These are phyloP conservation scores for Ophiosphaerella narmari DNA, from an alignment of 2,329 filamentous ascomycete species.

Conservation along the genomic window DNA sequence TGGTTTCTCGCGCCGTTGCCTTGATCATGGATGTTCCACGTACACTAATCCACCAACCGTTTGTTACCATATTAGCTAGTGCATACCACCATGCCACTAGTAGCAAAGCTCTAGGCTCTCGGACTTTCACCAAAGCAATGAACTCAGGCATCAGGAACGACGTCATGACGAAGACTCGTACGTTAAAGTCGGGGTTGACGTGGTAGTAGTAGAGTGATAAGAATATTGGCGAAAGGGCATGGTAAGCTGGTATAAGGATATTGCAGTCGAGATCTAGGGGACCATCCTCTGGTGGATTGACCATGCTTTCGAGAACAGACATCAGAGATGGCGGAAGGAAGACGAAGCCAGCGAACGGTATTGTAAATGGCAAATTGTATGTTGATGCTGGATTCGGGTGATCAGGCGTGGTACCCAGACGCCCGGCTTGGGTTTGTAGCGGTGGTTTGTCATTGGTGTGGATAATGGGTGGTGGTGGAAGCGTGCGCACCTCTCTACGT, in stretches of 20 bases:
- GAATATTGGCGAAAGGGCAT: slow-evolving; percentile 39
- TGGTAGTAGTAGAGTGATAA: slow-evolving; percentile 39
- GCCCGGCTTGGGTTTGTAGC: slow-evolving; percentile 15
- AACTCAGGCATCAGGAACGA: slow-evolving; percentile 39
- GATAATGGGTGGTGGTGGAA: slow-evolving; percentile 34
- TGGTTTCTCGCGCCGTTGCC: slow-evolving; percentile 25
- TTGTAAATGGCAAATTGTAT: slow-evolving; percentile 14
- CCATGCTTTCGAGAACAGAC: slow-evolving; percentile 22
- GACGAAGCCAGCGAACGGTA: slow-evolving; percentile 13
- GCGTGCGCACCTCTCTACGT: slow-evolving; percentile 28
- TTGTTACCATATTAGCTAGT: slow-evolving; percentile 27
- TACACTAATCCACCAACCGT: slow-evolving; percentile 29
- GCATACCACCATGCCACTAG: slow-evolving; percentile 38
- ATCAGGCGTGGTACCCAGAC: slow-evolving; percentile 22
- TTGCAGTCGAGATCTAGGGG: slow-evolving; percentile 26
- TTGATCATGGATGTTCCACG: slow-evolving; percentile 21
- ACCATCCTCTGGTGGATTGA: slow-evolving; percentile 13
- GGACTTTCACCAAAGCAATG: slow-evolving; percentile 22
- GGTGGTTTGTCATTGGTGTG: slow-evolving; percentile 9
- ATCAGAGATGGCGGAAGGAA: slow-evolving; percentile 38
- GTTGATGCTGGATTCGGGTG: slow-evolving; percentile 34
- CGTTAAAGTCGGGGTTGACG: slow-evolving; percentile 33
- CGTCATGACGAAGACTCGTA: slow-evolving; percentile 33
- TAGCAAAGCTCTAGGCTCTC: slow-evolving; percentile 33
- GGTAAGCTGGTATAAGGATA: slow-evolving; percentile 31